These are phyloP conservation scores for Fusarium proliferatum DNA, from an alignment of 2,329 filamentous ascomycete species.

Conservation along the genomic window DNA sequence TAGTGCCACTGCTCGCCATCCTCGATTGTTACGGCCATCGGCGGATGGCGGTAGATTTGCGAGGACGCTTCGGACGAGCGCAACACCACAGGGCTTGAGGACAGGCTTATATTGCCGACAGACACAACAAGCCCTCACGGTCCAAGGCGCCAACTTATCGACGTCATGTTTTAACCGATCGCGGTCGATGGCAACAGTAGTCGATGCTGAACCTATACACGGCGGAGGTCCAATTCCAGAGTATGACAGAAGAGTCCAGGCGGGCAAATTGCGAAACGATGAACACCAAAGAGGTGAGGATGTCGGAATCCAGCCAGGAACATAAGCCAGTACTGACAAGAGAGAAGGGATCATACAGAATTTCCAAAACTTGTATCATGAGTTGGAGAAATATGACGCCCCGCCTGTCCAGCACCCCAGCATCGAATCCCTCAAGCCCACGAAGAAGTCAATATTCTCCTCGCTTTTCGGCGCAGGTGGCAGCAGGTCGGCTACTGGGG, in stretches of 20 bases:
- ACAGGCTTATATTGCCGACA: slow-evolving; percentile 8
- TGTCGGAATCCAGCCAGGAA: no score
- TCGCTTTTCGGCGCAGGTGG: slow-evolving; percentile 69
- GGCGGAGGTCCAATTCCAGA: slow-evolving; percentile 81
- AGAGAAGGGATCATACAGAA: slow-evolving; percentile 82
- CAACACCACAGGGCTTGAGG: slow-evolving; percentile 20
- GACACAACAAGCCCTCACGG: slow-evolving; percentile 1
- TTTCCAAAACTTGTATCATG: slow-evolving; percentile 89
- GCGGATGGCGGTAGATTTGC: slow-evolving; percentile 29
- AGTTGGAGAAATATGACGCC: slow-evolving; percentile 78
- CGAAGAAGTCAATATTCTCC: slow-evolving; percentile 65
- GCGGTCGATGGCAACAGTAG: slow-evolving; percentile 48
- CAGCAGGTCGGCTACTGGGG: slow-evolving; percentile 54
- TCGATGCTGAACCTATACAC: slow-evolving; percentile 42
- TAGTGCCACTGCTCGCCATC: slow-evolving; percentile 28
- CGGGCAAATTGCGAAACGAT: slow-evolving; percentile 83
- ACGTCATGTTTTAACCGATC: slow-evolving; percentile 15
- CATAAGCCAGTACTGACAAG: slow-evolving; percentile 19
- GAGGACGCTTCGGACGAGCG: slow-evolving; percentile 40
- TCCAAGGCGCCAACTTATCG: slow-evolving; percentile 6
- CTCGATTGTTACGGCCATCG: slow-evolving; percentile 23
- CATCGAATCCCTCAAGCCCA: slow-evolving; percentile 73
- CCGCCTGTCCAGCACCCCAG: slow-evolving; percentile 81
- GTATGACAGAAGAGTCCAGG: slow-evolving; percentile 84
- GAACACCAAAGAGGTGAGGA: slow-evolving; percentile 84